Conservation (phyloP, 1,139 yeast genomes). For the Arxiozyma slooffiae region DNA sequence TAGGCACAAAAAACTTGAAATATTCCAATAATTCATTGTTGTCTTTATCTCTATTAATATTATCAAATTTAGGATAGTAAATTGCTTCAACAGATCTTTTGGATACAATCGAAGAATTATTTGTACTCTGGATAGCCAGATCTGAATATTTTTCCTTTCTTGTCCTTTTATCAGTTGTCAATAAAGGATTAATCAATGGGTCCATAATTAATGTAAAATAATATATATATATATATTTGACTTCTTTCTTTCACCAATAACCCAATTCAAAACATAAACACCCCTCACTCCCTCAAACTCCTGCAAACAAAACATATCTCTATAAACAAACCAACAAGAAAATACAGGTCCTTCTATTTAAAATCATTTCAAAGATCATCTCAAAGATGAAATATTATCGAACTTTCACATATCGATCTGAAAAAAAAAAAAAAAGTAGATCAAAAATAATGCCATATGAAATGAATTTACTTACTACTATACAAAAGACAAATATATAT, state of each 20-base stretch:
- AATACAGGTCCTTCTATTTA: no score
- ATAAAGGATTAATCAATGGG: constrained; percentile 5
- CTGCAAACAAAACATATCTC: no score
- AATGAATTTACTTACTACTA: not conserved
- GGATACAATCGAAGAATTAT: constrained; percentile 74
- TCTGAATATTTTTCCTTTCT: constrained; percentile 47
- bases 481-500: not conserved
- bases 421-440: no score
- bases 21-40: constrained; percentile 33
- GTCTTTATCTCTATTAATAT: constrained; percentile 29
- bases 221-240: no score
- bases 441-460: no score
- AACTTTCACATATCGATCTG: not conserved
- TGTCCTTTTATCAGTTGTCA: constrained; percentile 33
- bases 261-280: no score
- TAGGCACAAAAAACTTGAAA: constrained; percentile 60
- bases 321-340: no score
- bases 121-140: constrained; percentile 68
- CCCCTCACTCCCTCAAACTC: no score
- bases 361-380: not conserved
- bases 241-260: no score
- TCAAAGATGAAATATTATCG: not conserved
- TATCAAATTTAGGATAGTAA: constrained; percentile 38
- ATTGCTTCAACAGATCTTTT: constrained; percentile 69
- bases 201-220: not conserved